A percentile compares a stretch with the other conserved stretches of the same genome.
phyloP scores from a whole-genome alignment of 305 asterid genomes.

The Fraxinus ornus region DNA sequence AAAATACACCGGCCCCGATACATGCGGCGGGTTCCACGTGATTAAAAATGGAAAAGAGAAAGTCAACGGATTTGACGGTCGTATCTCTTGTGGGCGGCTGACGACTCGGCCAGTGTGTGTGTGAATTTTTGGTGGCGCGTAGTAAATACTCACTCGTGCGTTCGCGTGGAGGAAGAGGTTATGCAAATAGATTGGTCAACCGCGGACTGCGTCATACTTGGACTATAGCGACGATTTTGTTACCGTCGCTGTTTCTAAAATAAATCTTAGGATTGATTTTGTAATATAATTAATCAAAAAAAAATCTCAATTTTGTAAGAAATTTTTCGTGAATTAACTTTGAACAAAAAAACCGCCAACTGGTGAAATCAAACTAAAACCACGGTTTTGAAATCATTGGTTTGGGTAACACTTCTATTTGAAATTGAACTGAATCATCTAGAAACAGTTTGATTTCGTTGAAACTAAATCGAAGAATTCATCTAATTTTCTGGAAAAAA shows the following conservation, averaged over 20 bases:
- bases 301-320: background rate
- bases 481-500: background rate
- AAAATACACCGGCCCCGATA: slow-evolving; percentile 46
- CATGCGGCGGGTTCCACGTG: slow-evolving; percentile 69
- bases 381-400: background rate
- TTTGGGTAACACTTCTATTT: no score
- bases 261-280: no score
- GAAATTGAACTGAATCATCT: no score
- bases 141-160: background rate
- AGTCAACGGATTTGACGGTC: slow-evolving; percentile 60
- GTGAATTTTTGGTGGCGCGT: background rate
- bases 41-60: slow-evolving; percentile 31
- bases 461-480: background rate
- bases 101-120: slow-evolving; percentile 12
- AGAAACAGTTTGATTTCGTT: background rate
- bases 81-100: slow-evolving; percentile 28
- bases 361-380: background rate
- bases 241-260: background rate
- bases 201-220: slow-evolving; percentile 20
- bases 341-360: background rate
- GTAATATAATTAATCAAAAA: background rate
- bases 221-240: background rate
- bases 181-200: background rate
- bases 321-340: no score
- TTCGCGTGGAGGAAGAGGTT: background rate